Evolutionary conservation across 345 rosid genomes (phyloP), one percentile per base, ranked within the genome.

Genomic region (Combretum micranthum): DNA sequence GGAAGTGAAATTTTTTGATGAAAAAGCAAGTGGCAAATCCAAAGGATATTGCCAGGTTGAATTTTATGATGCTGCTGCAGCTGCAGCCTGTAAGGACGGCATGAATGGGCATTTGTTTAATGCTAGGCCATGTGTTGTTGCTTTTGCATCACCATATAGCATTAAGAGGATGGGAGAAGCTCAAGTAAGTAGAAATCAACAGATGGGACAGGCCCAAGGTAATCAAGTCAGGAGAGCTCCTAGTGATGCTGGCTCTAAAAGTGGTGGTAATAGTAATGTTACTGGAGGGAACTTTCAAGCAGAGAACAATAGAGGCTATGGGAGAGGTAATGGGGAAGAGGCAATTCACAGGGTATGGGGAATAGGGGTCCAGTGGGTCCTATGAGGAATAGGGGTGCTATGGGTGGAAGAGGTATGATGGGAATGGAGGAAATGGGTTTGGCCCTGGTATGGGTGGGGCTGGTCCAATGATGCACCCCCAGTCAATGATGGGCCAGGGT

Each of bases 1-100:
- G 63, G 92, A 84, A 75, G 77, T 89, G 11, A 89, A 86, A 72
- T 89, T 86, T 76, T 89, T 82, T 39, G 92, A 89, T 25, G 97
- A 89, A 79, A 89, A 76, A 64, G 95, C 90, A 4, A 89, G 92
- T 54, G 97, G 97, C 11, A 89, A 89, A 52, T 86, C 92, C 1
- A 89, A 84, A 71, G 95, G 95, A 50, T 86, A 84, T 57, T 89
- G 92, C 65, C 95, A 86, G 66, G 95, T 86, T 52, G 97, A 89
- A 61, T 89, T 89, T 65, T 89, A 66, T 71, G 88, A 86, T 50
- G 70, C 89, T 2, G 50, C 62, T 51, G 84, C 86, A 18, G 87
- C 97, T n/a, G 62, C 83, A 0, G 76, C 83, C 51, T 89, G 92
- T 64, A 89, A 89, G 65, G 92, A 82, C 54, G 83, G 83, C 46